Percentiles rank a stretch among this genome's conserved stretches.
These are phyloP conservation scores for Leccinum variabile DNA, from an alignment of 1,284 basidiomycete species.

Conservation along the genomic window DNA sequence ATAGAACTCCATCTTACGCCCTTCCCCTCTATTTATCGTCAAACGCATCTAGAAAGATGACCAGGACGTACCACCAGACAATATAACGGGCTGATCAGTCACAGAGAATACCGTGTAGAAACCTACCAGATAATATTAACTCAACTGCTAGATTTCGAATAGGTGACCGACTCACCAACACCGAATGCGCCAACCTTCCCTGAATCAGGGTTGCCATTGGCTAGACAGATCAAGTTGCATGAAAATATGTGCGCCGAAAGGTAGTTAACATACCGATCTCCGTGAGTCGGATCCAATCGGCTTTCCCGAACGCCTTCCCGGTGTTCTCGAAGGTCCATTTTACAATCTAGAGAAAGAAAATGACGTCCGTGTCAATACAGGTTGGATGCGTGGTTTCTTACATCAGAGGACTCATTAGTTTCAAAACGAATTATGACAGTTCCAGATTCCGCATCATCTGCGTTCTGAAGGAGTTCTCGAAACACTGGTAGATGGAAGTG, in stretches of 20 bases:
- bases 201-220: slow-evolving; percentile 77
- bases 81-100: background rate
- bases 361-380: background rate
- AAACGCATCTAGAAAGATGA: no score
- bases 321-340: slow-evolving; percentile 87
- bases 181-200: slow-evolving; percentile 45
- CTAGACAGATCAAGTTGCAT: slow-evolving; percentile 38
- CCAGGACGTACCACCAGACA: background rate
- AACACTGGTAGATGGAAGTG: slow-evolving; percentile 53
- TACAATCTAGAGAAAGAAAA: slow-evolving; percentile 44
- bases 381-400: background rate
- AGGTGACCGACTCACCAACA: slow-evolving; percentile 65
- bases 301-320: slow-evolving; percentile 76
- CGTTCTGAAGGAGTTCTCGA: slow-evolving; percentile 89
- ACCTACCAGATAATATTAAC: slow-evolving; percentile 25
- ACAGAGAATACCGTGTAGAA: slow-evolving; percentile 3
- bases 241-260: no score
- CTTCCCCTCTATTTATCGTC: background rate
- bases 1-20: background rate
- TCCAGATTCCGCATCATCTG: slow-evolving; percentile 86
- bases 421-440: slow-evolving; percentile 81
- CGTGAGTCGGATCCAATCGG: slow-evolving; percentile 82
- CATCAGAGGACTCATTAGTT: background rate
- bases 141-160: background rate
- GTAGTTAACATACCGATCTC: slow-evolving; percentile 63